Percentiles rank a stretch among this genome's conserved stretches.
These are phyloP conservation scores for Pleurotus salmoneostramineus DNA, from an alignment of 768 basidiomycete genomes.

Conservation along the genomic window DNA sequence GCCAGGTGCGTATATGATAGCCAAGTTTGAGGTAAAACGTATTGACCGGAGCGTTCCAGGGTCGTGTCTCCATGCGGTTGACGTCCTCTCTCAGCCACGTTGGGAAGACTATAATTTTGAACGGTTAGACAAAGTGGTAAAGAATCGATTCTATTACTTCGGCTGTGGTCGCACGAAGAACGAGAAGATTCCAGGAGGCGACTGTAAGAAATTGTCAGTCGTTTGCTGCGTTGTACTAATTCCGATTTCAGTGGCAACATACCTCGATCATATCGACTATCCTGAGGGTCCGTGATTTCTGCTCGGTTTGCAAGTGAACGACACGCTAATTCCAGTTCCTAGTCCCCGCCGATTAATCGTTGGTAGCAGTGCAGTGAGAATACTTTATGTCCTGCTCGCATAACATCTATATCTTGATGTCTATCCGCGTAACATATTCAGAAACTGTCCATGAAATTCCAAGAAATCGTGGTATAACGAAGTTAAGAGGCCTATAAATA, in stretches of 20 bases:
- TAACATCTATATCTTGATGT: too few species aligned
- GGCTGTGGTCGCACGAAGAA: constrained; percentile 57
- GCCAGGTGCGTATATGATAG: constrained; percentile 38
- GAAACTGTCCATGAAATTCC: too few species aligned
- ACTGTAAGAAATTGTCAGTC: constrained; percentile 22
- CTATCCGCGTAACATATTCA: too few species aligned
- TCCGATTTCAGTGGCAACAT: neutral
- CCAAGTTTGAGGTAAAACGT: neutral
- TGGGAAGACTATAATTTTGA: constrained; percentile 67
- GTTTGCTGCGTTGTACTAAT: neutral
- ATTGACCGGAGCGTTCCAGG: constrained; percentile 24
- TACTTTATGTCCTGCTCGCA: too few species aligned
- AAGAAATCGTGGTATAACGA: neutral
- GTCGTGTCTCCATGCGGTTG: constrained; percentile 47
- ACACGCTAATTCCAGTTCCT: neutral
- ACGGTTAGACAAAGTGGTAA: constrained; percentile 28
- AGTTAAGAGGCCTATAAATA: neutral
- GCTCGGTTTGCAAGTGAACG: neutral
- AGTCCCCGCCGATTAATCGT: neutral
- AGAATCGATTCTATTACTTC: constrained; percentile 54
- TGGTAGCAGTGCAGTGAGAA: neutral
- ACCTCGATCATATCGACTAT: constrained; percentile 1
- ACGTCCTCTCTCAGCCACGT: constrained; percentile 47
- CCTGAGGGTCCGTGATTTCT: neutral
- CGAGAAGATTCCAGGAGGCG: constrained; percentile 37